Evolutionary conservation across 2,329 filamentous ascomycete genomes (phyloP), one percentile per base, ranked within the genome.

Genomic region (Diaporthe nobilis): DNA sequence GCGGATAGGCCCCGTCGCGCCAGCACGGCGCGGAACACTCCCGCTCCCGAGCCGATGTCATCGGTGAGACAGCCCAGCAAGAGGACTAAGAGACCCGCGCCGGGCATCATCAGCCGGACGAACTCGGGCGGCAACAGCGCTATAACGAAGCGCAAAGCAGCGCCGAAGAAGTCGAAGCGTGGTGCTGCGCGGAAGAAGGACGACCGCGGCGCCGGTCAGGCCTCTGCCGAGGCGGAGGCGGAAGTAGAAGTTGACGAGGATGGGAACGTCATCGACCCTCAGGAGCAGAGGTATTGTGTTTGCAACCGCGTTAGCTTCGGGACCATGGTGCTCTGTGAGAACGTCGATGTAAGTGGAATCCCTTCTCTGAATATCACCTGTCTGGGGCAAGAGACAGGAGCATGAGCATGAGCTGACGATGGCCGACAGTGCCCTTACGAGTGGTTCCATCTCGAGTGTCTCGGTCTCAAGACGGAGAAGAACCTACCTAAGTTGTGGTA

Each of bases 401-500:
- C 15, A 42, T 31, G 55, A 49, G 47, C 15, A 42, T 31, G 0
- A 53, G 47, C 76, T 82, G 75, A 82, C 77, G 51, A 39, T 63
- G 28, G 25, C 78, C 80, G 89, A 85, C 86, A 94, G 84, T 97
- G 94, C 85, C 92, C 94, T 79, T 91, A 92, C 77, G 94, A 96
- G 83, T 97, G 94, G 94, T 97, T 96, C 82, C 94, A 97, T 82
- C 88, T 97, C 55, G 91, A 92, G 78, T 97, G 94, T 80, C 93
- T 97, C 8, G 92, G 89, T 7, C 86, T 97, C 47, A 86, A 88
- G 15, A 88, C 92, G 34, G 90, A 94, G 76, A 94, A 94, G 15
- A 90, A 92, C 3, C 88, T 93, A 25, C 93, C 93, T 44, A 92
- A 92, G 3, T 95, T 95, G 83, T 97, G 94, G 94, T 97, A 95